phyloP scores from a whole-genome alignment of 208 protist species.

The Leishmania martiniquensis region DNA sequence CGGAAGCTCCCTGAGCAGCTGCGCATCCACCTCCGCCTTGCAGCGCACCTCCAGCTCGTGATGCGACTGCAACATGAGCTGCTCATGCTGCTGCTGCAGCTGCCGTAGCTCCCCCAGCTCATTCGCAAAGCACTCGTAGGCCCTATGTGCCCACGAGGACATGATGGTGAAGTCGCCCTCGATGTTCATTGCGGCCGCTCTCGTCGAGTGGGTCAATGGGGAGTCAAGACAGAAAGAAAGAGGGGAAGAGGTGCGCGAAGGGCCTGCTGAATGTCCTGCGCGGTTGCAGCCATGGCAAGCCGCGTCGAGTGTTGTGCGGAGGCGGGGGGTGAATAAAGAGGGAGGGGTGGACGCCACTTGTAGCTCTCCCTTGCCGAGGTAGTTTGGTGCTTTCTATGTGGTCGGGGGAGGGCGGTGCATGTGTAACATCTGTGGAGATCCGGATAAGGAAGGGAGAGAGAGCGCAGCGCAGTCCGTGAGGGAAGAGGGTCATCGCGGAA shows the following conservation, averaged over 20 bases:
- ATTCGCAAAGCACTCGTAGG: conserved; percentile 51
- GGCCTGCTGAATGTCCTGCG: background rate
- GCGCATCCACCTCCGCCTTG: conserved; percentile 38
- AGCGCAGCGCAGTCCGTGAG: background rate
- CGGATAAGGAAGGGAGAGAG: background rate
- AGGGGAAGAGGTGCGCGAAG: background rate
- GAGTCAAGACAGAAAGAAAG: conserved; percentile 6
- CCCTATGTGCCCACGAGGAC: conserved; percentile 59
- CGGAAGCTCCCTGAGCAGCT: conserved; percentile 28
- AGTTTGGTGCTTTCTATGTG: background rate
- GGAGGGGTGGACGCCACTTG: background rate
- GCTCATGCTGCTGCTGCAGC: conserved; percentile 47
- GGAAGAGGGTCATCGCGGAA: background rate
- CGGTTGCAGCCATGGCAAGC: background rate
- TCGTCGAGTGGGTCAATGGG: background rate
- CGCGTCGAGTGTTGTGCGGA: background rate
- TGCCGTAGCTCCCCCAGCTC: conserved; percentile 65
- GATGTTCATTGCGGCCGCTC: conserved; percentile 27
- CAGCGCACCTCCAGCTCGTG: conserved; percentile 35
- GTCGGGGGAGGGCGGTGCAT: background rate
- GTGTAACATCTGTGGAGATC: background rate
- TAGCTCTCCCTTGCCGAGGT: background rate
- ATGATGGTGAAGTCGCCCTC: conserved; percentile 49
- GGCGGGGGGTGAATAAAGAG: no score
- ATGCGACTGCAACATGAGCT: conserved; percentile 24